Evolutionary conservation across 305 asterid species (phyloP).

Genomic region (Plantago lanceolata): DNA sequence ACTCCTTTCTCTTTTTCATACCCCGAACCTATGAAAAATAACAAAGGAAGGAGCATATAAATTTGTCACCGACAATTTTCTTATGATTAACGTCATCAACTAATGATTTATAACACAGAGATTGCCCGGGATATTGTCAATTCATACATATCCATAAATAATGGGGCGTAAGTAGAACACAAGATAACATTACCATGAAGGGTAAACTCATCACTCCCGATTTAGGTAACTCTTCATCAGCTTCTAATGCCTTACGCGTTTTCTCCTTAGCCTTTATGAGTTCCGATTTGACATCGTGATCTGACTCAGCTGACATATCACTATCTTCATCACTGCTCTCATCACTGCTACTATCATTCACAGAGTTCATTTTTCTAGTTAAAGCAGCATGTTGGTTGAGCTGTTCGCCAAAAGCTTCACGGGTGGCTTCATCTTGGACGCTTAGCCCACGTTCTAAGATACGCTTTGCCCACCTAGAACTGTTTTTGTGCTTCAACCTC

Average conservation of each 20-base stretch:
- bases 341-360: slow-evolving; percentile 70
- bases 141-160: too few relatives aligned
- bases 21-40: slow-evolving; percentile 55
- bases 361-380: slow-evolving; percentile 73
- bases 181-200: slow-evolving; percentile 60
- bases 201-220: slow-evolving; percentile 88
- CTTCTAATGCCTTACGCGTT: slow-evolving; percentile 55
- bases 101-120: background rate
- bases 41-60: slow-evolving; percentile 11
- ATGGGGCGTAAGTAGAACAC: background rate
- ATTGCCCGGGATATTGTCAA: background rate
- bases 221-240: slow-evolving; percentile 61
- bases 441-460: slow-evolving; percentile 66
- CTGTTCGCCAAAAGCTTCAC: slow-evolving; percentile 77
- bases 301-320: slow-evolving; percentile 52
- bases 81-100: background rate
- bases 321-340: slow-evolving; percentile 67
- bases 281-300: slow-evolving; percentile 41
- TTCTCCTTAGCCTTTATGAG: slow-evolving; percentile 69
- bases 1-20: slow-evolving; percentile 60
- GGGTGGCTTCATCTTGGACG: slow-evolving; percentile 79
- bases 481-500: slow-evolving; percentile 82
- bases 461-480: slow-evolving; percentile 76
- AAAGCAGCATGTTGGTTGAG: slow-evolving; percentile 69
- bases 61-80: background rate